Conservation (phyloP, 352 stramenopile species). For the Thraustochytrium striatum region DNA sequence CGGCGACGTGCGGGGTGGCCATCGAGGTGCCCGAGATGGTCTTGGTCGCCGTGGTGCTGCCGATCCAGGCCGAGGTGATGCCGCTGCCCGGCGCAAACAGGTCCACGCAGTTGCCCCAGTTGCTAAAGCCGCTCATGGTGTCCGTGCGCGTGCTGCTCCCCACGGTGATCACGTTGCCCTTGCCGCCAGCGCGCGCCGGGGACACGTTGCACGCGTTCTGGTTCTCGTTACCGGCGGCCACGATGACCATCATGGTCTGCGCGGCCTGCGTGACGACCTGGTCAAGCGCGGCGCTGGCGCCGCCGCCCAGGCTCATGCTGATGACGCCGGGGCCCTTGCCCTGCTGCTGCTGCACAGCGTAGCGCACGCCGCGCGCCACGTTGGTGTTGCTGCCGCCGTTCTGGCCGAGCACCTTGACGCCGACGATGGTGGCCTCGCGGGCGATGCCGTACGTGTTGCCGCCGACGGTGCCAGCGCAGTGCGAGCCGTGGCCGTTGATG, state of each 20-base stretch:
- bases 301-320: slow-evolving; percentile 14
- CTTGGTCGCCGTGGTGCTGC: background rate
- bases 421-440: slow-evolving; percentile 33
- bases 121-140: slow-evolving; percentile 24
- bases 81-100: slow-evolving; percentile 40
- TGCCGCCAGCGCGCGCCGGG: slow-evolving; percentile 7
- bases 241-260: slow-evolving; percentile 41
- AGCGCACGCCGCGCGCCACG: slow-evolving; percentile 36
- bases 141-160: slow-evolving; percentile 17
- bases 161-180: slow-evolving; percentile 29
- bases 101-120: slow-evolving; percentile 40
- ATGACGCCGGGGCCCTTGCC: slow-evolving; percentile 14
- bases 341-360: slow-evolving; percentile 1
- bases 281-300: slow-evolving; percentile 10
- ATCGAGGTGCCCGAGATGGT: slow-evolving; percentile 49
- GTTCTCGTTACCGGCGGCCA: slow-evolving; percentile 47
- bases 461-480: slow-evolving; percentile 47
- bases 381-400: background rate
- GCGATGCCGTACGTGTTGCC: slow-evolving; percentile 32
- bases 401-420: slow-evolving; percentile 38
- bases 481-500: slow-evolving; percentile 47
- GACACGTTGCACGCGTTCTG: slow-evolving; percentile 42
- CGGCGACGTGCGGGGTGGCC: slow-evolving; percentile 47
- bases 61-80: slow-evolving; percentile 40
- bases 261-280: slow-evolving; percentile 8